These are phyloP conservation scores for Fragaria vesca DNA, from an alignment of 306 rosid genomes.

Conservation along the genomic window DNA sequence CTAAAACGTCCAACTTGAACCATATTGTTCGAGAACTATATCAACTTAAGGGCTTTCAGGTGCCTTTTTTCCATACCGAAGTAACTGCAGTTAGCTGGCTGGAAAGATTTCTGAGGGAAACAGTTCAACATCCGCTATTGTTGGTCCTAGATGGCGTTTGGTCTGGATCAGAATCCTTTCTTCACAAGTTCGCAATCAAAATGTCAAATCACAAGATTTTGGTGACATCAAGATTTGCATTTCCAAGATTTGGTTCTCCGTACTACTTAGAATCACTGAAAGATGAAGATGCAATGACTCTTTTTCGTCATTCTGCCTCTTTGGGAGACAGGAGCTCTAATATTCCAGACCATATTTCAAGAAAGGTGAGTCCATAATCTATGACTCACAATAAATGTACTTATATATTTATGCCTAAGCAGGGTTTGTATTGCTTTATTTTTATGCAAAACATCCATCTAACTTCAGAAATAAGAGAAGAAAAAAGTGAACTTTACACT, in stretches of 20 bases:
- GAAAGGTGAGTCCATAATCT: slow-evolving; percentile 36
- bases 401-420: too few species aligned
- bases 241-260: slow-evolving; percentile 29
- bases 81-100: slow-evolving; percentile 24
- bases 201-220: slow-evolving; percentile 38
- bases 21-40: slow-evolving; percentile 35
- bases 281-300: slow-evolving; percentile 33
- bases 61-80: slow-evolving; percentile 27
- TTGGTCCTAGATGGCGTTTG: slow-evolving; percentile 28
- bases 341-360: slow-evolving; percentile 26
- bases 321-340: slow-evolving; percentile 25
- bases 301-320: slow-evolving; percentile 39
- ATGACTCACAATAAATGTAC: too few species aligned
- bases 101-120: slow-evolving; percentile 7
- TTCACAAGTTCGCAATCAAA: slow-evolving; percentile 34
- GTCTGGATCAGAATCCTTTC: slow-evolving; percentile 17
- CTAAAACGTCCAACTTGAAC: slow-evolving; percentile 29
- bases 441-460: too few species aligned
- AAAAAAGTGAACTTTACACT: too few species aligned
- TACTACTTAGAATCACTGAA: slow-evolving; percentile 36
- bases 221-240: slow-evolving; percentile 10
- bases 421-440: too few species aligned
- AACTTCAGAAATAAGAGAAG: too few species aligned
- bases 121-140: neutral
- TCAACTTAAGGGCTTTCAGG: slow-evolving; percentile 7